Base-by-base conservation (phyloP, 441 rosid genomes). In the Arabidopsis hybrid region DNA sequence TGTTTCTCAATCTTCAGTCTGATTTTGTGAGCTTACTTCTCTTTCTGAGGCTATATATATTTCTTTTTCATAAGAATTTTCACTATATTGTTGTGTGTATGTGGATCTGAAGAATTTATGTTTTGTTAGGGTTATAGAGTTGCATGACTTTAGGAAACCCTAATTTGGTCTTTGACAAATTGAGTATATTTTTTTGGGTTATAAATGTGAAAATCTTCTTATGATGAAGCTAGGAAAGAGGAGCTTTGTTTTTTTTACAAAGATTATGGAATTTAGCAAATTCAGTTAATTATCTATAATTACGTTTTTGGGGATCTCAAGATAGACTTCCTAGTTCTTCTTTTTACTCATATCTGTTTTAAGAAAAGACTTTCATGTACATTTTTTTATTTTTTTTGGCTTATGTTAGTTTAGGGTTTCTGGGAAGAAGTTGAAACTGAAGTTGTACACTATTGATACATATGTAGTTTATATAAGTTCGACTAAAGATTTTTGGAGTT, bases 371-470 rank as follows among this genome's bases (percentile, higher is more conserved):
- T 56, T 61, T 6, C 18, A 17, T 57, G 31, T 17, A 40, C 31
- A 18, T 56, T 21, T 31, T 1, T 43, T 45, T 21, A 21, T 21
- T 21, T 21, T 21, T 21, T 21, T 21, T 21, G 26, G 1, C 32
- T 26, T 8, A 45, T 26, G 68, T 13, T 63, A 12, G 9, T 45
- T 55, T 76, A 76, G 79, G 79, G 79, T 76, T 76, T 69, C 11
- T 31, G 14, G n/a, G 9, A 46, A 21, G 49, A 32, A 47, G 18
- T 45, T 69, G 53, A 69, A 38, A 61, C 36, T 62, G 12, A 53
- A 52, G 55, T 53, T 42, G 5, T 29, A 21, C 16, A 39, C 12
- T 11, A 40, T 53, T 14, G 35, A 9, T 17, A 75, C 17, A 59
- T 53, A 13, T 21, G 4, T 59, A 7, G 12, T 47, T n/a, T n/a